Evolutionary conservation across 345 rosid genomes (phyloP), one percentile per base, ranked within the genome.

Genomic region (Psidium friedrichsthalianum): DNA sequence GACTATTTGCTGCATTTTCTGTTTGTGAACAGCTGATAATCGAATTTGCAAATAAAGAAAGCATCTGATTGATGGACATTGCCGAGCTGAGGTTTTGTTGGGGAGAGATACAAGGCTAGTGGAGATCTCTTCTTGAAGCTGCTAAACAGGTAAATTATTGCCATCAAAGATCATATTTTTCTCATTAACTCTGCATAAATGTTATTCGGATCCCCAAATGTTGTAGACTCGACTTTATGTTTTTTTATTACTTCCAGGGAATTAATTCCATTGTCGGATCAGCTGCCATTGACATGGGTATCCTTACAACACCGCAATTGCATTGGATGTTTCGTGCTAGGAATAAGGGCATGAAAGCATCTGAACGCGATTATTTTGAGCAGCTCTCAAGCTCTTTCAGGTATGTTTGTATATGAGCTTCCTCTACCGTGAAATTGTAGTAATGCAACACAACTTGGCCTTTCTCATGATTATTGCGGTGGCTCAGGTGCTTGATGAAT

Each of bases 281-380:
- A 47, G 89, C 86, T 74, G 90, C 90, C 22, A 56, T 82, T 84
- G 95, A 97, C 88, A 84, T 92, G 93, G 99, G 99, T 80, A 86
- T 96, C 87, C 87, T 97, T 86, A 97, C 99, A 1, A 95, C 98
- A 87, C 99, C 99, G 15, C 98, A 97, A 32, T 88, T 96, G 74
- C 99, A 97, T 87, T 95, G 98, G 98, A 93, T 97, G 94, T 96
- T 97, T 84, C 94, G 95, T 85, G 96, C 98, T 85, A 94, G 92
- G 88, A 96, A 95, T 88, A 95, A 91, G 90, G 93, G 93, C 58
- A 83, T 89, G 83, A 90, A 91, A 82, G 98, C 96, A 2, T 89
- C 96, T 25, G 98, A 97, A 89, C 84, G 54, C 56, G 94, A 91
- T 88, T 97, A 97, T 88, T 97, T 92, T 89, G 96, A 91, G 86